Evolutionary conservation across 2,329 filamentous ascomycete genomes (phyloP).

Genomic region (Xylariaceae sp.): DNA sequence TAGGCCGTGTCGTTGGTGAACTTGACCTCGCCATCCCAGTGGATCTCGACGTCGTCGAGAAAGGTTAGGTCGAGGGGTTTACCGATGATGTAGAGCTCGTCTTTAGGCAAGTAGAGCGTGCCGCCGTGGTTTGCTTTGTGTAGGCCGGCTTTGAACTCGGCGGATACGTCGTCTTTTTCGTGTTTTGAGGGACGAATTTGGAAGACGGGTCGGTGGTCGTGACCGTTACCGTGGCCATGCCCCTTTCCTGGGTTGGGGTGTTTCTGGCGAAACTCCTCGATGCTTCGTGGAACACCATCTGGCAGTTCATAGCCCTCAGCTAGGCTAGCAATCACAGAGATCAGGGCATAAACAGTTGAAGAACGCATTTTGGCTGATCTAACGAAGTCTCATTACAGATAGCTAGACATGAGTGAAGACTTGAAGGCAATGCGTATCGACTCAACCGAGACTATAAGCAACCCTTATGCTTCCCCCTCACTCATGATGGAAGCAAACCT

Average conservation of each 20-base stretch:
- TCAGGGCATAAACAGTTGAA: conserved; percentile 20
- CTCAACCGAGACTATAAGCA: background rate
- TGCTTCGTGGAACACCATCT: conserved; percentile 32
- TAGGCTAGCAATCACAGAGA: conserved; percentile 25
- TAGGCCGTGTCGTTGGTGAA: conserved; percentile 42
- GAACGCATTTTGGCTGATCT: conserved; percentile 23
- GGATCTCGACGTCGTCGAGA: conserved; percentile 52
- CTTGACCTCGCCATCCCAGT: conserved; percentile 51
- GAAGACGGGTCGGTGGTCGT: conserved; percentile 32
- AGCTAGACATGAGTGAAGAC: background rate
- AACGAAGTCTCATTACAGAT: background rate
- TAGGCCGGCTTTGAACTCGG: conserved; percentile 49
- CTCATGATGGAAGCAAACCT: background rate
- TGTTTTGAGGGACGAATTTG: conserved; percentile 48
- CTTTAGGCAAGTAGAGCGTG: conserved; percentile 48
- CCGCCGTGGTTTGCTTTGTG: conserved; percentile 55
- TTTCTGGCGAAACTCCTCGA: conserved; percentile 36
- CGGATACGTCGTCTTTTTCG: conserved; percentile 52
- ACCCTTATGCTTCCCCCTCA: conserved; percentile 2
- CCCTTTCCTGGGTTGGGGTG: conserved; percentile 33
- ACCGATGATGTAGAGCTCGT: conserved; percentile 52
- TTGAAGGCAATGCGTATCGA: background rate
- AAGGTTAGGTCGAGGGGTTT: conserved; percentile 55
- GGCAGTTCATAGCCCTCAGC: conserved; percentile 28
- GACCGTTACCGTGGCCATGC: conserved; percentile 1